phyloP scores from a whole-genome alignment of 495 filamentous ascomycete species.

The Neurospora cerealis region DNA sequence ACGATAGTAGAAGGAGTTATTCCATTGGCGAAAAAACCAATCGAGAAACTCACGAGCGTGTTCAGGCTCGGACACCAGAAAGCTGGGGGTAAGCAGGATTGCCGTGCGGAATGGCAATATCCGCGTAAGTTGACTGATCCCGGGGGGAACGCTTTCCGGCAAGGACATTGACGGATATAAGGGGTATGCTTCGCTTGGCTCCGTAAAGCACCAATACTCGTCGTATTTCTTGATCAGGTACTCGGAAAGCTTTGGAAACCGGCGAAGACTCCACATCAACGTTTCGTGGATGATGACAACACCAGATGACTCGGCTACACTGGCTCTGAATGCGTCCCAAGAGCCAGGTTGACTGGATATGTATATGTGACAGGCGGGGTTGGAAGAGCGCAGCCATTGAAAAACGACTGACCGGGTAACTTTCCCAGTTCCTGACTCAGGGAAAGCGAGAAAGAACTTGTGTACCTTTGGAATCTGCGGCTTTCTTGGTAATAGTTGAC shows the following conservation, averaged over 20 bases:
- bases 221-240: conserved; percentile 10
- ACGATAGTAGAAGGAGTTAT: conserved; percentile 7
- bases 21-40: conserved; percentile 40
- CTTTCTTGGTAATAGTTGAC: conserved; percentile 13
- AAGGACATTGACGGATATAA: conserved; percentile 15
- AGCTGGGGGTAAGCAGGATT: conserved; percentile 55
- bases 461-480: not conserved
- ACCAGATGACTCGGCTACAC: conserved; percentile 4
- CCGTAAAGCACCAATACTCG: conserved; percentile 24
- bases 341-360: conserved; percentile 11
- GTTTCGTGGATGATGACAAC: conserved; percentile 28
- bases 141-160: conserved; percentile 2
- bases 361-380: conserved; percentile 20
- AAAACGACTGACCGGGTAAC: conserved; percentile 2
- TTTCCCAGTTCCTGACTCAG: conserved; percentile 3
- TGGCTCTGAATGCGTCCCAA: conserved; percentile 19
- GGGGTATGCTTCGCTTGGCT: conserved; percentile 12
- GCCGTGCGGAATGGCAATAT: conserved; percentile 50
- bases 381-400: conserved; percentile 19
- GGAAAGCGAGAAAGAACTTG: conserved; percentile 25
- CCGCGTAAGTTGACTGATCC: conserved; percentile 30
- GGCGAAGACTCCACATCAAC: conserved; percentile 16
- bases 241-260: conserved; percentile 15
- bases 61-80: conserved; percentile 42
- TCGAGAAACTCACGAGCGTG: conserved; percentile 41